A percentile compares a stretch with the other conserved stretches of the same genome.
Evolutionary conservation across 2,329 filamentous ascomycete species (phyloP).

Genomic region (Claviceps sorghi): DNA sequence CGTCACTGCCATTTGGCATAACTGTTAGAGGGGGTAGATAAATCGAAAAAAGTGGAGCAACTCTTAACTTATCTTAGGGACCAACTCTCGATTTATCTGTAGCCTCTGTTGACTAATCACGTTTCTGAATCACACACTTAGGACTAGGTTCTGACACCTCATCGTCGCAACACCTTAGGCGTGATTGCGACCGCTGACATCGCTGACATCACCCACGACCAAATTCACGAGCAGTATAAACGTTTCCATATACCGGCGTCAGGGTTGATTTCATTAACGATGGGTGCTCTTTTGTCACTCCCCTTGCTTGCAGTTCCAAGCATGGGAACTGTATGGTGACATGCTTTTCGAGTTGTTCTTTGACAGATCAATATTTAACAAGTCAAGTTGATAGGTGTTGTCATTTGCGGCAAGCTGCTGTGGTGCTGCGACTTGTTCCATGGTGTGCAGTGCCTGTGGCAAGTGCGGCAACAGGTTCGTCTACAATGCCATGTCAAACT

Average conservation of each 20-base stretch:
- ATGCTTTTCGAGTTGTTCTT: background rate
- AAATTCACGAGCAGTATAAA: background rate
- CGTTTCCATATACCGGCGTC: background rate
- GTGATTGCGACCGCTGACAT: no score
- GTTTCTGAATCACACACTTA: no score
- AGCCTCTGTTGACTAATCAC: no score
- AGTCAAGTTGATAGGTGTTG: slow-evolving; percentile 39
- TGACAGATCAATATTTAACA: background rate
- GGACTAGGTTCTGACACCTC: no score
- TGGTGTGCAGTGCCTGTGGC: slow-evolving; percentile 87
- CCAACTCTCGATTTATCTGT: no score
- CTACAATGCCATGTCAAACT: background rate
- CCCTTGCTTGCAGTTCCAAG: slow-evolving; percentile 82
- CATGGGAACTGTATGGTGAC: slow-evolving; percentile 58
- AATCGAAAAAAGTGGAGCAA: no score
- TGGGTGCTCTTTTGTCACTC: slow-evolving; percentile 85
- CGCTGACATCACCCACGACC: no score
- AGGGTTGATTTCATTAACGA: slow-evolving; percentile 22
- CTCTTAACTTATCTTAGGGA: no score
- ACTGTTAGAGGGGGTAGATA: no score
- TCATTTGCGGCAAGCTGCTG: slow-evolving; percentile 83
- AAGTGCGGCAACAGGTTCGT: slow-evolving; percentile 86
- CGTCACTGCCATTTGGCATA: background rate
- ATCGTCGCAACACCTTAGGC: no score
- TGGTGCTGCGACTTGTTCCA: slow-evolving; percentile 89